Evolutionary conservation across 768 basidiomycete genomes (phyloP), one percentile per base, ranked within the genome.

Genomic region (Pisolithus marmoratus): DNA sequence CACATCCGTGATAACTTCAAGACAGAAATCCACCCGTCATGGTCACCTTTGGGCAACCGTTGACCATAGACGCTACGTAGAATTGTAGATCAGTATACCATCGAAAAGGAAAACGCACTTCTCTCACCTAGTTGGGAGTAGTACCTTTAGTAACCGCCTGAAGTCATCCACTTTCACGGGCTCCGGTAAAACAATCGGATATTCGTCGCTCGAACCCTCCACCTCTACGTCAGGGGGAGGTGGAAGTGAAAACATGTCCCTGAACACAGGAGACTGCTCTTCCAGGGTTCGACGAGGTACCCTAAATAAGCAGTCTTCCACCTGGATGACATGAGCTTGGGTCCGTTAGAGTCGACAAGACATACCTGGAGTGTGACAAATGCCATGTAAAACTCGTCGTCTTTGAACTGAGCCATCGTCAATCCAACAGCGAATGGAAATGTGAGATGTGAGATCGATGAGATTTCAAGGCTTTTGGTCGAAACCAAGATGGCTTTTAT

Each of bases 1-100:
- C 75, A 76, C 59, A 71, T 69, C 4, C 58, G 67, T 7, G 75
- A 60, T 27, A 76, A 58, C 54, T 71, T 70, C 19, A 73, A 57
- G 19, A 72, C 65, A 0, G 70, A 64, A 19, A 68, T 57, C 77
- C 75, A 75, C 45, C 64, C 63, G 8, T 64, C 61, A 44, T 51
- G 50, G 6, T 34, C 31, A 5, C 36, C 54, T 5, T 17, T 17
- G 12, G 49, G 56, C 5, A 42, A 34, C 38, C 24, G 12, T n/a
- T 24, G 43, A 4, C 43, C 43, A 27, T 12, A 23, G 27, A 43
- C 40, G 38, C 46, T 46, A n/a, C 8, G n/a, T 23, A 31, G n/a
- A 29, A 8, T 29, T 6, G 7, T 3, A 11, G 45, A n/a, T n/a
- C 22, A 26, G 19, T 34, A 43, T 36, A 43, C 9, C n/a, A 20